These are phyloP conservation scores for Hyphopichia wangnamkhiaoensis DNA, from an alignment of 1,139 yeast genomes.

Conservation along the genomic window DNA sequence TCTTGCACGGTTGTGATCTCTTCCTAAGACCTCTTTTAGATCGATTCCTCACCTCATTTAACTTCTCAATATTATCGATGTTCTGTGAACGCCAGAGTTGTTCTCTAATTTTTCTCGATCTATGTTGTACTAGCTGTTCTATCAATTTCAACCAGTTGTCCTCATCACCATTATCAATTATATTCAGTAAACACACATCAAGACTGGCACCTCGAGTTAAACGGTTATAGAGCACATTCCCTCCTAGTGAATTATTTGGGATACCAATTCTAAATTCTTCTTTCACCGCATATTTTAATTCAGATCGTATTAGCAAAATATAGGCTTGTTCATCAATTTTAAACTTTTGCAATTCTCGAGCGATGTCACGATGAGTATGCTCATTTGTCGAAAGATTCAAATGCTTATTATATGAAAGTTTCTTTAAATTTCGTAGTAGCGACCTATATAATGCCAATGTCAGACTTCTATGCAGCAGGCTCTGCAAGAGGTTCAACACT, in stretches of 20 bases:
- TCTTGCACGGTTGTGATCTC: background rate
- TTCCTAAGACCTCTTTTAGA: background rate
- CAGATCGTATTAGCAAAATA: conserved; percentile 13
- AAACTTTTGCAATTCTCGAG: conserved; percentile 7
- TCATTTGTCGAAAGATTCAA: background rate
- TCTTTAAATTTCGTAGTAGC: conserved; percentile 18
- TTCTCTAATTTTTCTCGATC: background rate
- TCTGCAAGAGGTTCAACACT: conserved; percentile 1
- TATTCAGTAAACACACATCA: conserved; percentile 4
- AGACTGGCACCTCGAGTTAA: conserved; percentile 12
- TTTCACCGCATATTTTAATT: conserved; percentile 17
- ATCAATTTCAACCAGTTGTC: background rate
- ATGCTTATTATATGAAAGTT: background rate
- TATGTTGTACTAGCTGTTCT: background rate
- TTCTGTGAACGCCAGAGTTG: conserved; percentile 2
- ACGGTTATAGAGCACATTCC: conserved; percentile 5
- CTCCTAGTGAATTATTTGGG: background rate
- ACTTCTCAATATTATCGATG: background rate
- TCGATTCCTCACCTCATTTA: conserved; percentile 2
- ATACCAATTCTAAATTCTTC: conserved; percentile 16
- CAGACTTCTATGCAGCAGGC: conserved; percentile 2
- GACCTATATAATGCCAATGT: conserved; percentile 18
- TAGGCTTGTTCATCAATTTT: conserved; percentile 13
- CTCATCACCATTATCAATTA: background rate
- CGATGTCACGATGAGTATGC: conserved; percentile 2